Evolutionary conservation across 2,329 filamentous ascomycete species (phyloP).

Genomic region (Fusarium pininemorale): DNA sequence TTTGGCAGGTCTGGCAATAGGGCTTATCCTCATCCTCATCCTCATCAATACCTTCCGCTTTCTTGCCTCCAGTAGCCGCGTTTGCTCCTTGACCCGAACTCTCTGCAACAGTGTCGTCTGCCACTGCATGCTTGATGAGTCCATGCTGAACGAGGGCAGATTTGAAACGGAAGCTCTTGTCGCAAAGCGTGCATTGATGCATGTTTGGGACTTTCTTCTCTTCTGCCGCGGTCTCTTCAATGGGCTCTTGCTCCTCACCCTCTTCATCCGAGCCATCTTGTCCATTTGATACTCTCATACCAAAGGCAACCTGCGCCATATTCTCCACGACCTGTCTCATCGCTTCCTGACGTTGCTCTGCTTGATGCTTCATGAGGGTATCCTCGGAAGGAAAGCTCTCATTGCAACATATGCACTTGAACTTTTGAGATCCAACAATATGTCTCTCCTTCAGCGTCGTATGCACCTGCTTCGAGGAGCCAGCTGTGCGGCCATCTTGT

Average conservation of each 20-base stretch:
- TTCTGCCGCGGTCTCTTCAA: neutral
- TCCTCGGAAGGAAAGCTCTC: neutral
- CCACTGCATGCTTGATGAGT: neutral
- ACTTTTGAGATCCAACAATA: neutral
- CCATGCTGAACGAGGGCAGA: neutral
- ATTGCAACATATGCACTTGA: neutral
- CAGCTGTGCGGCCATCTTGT: neutral
- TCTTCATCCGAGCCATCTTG: neutral
- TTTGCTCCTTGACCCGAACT: neutral
- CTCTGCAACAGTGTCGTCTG: neutral
- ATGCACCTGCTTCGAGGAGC: neutral
- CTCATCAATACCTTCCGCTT: rapidly evolving
- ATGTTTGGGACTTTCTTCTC: neutral
- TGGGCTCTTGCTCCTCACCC: neutral
- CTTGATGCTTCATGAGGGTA: neutral
- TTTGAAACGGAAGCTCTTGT: neutral
- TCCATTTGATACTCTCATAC: neutral
- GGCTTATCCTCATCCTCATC: neutral
- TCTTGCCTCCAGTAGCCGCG: neutral
- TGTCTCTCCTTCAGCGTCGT: neutral
- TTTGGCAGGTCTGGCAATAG: neutral
- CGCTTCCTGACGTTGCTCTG: neutral
- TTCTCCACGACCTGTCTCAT: neutral
- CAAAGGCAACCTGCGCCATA: neutral
- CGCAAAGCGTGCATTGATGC: neutral